Percentiles rank a stretch among this genome's conserved stretches.
These are phyloP conservation scores for Globisporangium spiculum DNA, from an alignment of 352 stramenopile species.

Conservation along the genomic window DNA sequence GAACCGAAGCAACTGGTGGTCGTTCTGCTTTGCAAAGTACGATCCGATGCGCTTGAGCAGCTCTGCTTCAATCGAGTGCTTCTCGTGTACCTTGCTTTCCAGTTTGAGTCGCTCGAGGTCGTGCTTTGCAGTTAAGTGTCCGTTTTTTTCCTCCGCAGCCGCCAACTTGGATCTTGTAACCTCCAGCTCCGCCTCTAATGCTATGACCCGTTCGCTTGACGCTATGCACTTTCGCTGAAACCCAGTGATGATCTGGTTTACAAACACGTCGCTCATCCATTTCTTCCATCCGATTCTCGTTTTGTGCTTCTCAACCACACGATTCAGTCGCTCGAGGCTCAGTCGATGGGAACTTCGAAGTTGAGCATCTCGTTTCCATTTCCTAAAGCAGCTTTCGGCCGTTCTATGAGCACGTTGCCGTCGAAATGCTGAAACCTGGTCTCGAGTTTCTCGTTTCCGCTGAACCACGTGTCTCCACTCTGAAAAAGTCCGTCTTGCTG, in stretches of 20 bases:
- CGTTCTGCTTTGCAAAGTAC: slow-evolving; percentile 35
- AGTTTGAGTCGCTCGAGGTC: neutral
- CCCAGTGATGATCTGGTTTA: neutral
- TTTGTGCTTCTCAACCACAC: neutral
- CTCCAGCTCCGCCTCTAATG: neutral
- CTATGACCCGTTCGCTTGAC: neutral
- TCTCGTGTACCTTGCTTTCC: neutral
- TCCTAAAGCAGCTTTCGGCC: neutral
- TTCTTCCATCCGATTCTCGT: neutral
- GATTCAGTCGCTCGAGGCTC: slow-evolving; percentile 1
- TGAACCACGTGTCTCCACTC: slow-evolving; percentile 3
- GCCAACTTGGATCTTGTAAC: neutral
- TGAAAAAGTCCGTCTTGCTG: neutral
- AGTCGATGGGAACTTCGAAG: neutral
- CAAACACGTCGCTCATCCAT: slow-evolving; percentile 6
- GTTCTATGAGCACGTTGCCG: neutral
- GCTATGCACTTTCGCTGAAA: neutral
- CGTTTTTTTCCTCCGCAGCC: slow-evolving; percentile 6
- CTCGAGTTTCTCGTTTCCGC: neutral
- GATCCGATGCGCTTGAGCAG: slow-evolving; percentile 30
- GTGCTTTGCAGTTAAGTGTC: neutral
- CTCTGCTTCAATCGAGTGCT: slow-evolving; percentile 16
- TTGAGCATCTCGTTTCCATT: slow-evolving; percentile 5
- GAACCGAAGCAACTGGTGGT: slow-evolving; percentile 23
- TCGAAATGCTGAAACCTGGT: neutral